A percentile compares a stretch with the other conserved stretches of the same genome.
Evolutionary conservation across 2,329 filamentous ascomycete species (phyloP).

Genomic region (Botryotinia narcissicola): DNA sequence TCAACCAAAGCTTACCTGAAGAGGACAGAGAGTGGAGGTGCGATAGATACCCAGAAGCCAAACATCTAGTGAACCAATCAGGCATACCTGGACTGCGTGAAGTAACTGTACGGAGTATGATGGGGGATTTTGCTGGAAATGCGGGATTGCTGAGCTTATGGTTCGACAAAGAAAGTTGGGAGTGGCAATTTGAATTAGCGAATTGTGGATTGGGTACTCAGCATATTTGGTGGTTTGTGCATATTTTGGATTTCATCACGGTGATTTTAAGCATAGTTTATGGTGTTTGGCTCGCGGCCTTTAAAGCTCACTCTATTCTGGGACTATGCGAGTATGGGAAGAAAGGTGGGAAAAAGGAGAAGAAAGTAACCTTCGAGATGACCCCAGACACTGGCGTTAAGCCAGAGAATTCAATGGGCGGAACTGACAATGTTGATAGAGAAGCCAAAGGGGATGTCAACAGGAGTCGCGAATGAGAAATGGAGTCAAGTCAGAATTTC

Average conservation of each 20-base stretch:
- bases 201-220: slow-evolving; percentile 80
- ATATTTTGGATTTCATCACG: slow-evolving; percentile 59
- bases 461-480: not conserved
- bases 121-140: slow-evolving; percentile 94
- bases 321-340: not conserved
- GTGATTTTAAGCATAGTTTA: slow-evolving; percentile 29
- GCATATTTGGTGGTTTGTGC: slow-evolving; percentile 91
- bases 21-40: slow-evolving; percentile 41
- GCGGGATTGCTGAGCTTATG: slow-evolving; percentile 84
- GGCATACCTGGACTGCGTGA: slow-evolving; percentile 70
- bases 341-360: not conserved
- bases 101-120: slow-evolving; percentile 95
- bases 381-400: not conserved
- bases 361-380: slow-evolving; percentile 15
- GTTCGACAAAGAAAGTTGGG: slow-evolving; percentile 71
- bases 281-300: not conserved
- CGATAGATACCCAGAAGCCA: slow-evolving; percentile 48
- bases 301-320: not conserved
- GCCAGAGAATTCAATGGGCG: not conserved
- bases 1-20: slow-evolving; percentile 55
- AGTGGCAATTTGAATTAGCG: slow-evolving; percentile 80
- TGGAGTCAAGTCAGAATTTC: not conserved
- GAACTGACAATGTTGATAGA: not conserved
- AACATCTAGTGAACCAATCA: slow-evolving; percentile 40
- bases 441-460: not conserved